Evolutionary conservation across 768 basidiomycete genomes (phyloP), one percentile per base, ranked within the genome.

Genomic region (Gloeophyllum trabeum): DNA sequence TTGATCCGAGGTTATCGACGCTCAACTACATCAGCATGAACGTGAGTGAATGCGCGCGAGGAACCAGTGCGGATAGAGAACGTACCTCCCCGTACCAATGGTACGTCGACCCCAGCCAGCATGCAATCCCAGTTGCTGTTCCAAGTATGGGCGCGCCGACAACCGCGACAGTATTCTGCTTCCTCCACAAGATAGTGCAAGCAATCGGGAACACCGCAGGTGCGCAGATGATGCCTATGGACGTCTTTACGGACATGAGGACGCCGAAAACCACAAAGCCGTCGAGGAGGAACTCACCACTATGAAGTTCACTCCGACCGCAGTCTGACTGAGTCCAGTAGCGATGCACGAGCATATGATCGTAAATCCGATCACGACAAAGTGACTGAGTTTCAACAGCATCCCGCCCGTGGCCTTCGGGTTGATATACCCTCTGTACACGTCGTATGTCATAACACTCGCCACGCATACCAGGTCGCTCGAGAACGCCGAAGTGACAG

Each of bases 401-500:
- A 36, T 39, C 6, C 24, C 37, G 13, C 44, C 44, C 6, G 47
- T 39, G 4, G 47, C 47, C n/a, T 30, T 25, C 2, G 46, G 46
- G 24, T 43, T 43, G 32, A 47, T 40, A 24, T 47, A 16, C 28
- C 10, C 16, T 32, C 16, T 32, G 28, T 10, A 32, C 28, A 32
- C 28, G 16, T 32, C 28, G 28, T 10, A 32, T 16, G 28, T 32
- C 10, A 32, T 10, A 16, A 32, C 16, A 16, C 10, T 10, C 28
- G 28, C 10, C 43, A 64, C 67, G 4, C 64, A 67, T 26, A 70
- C 67, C 24, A 70, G 56, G 46, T 71, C 69, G 6, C 68, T 58
- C 47, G 63, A 64, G 12, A 65, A 59, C 4, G 70, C 65, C 25
- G 64, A 64, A 4, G 69, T 71, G 18, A 69, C 70, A 7, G 68